Evolutionary conservation across 2,329 filamentous ascomycete species (phyloP).

Genomic region (Pseudocercospora ulei): DNA sequence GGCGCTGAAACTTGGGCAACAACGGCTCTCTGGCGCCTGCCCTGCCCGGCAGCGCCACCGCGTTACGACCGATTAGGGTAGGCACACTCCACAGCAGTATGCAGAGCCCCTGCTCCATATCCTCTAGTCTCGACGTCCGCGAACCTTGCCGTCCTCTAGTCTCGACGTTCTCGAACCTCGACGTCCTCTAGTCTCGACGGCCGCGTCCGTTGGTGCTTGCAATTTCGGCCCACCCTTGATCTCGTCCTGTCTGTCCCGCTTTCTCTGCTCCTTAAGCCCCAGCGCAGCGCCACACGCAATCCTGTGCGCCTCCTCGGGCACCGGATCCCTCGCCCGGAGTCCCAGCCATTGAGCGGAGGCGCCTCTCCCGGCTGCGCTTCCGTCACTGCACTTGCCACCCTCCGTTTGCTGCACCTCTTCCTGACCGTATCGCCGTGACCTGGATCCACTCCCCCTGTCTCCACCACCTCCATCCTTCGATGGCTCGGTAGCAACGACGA

Average conservation of each 20-base stretch:
- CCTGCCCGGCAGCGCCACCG: not conserved
- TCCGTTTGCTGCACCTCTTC: constrained; percentile 1
- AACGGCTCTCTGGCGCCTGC: constrained; percentile 1
- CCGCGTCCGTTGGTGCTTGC: too few species aligned
- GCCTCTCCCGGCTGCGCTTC: not conserved
- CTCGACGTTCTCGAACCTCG: not conserved
- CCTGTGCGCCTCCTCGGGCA: not conserved
- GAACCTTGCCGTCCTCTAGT: not conserved
- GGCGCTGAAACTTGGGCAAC: constrained; percentile 2
- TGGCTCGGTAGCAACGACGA: not conserved
- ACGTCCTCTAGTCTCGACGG: not conserved
- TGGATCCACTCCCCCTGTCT: not conserved
- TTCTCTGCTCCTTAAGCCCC: not conserved
- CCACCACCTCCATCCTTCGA: not conserved
- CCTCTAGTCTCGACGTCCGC: not conserved
- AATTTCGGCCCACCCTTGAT: too few species aligned
- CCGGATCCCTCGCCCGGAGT: constrained; percentile 1
- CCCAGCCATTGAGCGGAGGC: constrained; percentile 9
- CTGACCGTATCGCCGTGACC: not conserved
- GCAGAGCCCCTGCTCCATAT: not conserved
- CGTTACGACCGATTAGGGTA: not conserved
- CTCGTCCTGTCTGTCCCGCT: not conserved
- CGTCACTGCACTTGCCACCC: constrained; percentile 2
- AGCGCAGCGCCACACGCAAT: constrained; percentile 1
- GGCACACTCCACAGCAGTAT: constrained; percentile 2